Conservation (phyloP, 805 yeast species). For the Wickerhamomyces chambardii region DNA sequence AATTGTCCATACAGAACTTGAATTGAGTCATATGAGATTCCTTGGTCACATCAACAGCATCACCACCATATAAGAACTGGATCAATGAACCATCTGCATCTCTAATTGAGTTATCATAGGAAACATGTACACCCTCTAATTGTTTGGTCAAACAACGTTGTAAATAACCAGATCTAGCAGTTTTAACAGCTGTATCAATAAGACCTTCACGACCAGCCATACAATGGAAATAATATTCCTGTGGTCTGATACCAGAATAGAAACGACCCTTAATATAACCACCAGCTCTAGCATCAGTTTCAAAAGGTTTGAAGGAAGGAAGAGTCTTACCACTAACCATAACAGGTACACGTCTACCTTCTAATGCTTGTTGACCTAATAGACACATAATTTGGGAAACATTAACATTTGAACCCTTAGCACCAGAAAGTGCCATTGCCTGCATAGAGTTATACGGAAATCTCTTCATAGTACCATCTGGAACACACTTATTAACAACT, state of each 20-base stretch:
- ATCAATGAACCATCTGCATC: conserved; percentile 91
- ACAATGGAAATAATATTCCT: conserved; percentile 98
- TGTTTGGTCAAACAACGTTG: conserved; percentile 98
- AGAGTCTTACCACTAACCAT: conserved; percentile 98
- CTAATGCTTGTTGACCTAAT: conserved; percentile 97
- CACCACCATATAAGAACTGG: conserved; percentile 97
- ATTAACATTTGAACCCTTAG: conserved; percentile 97
- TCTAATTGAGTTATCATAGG: conserved; percentile 92
- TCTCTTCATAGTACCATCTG: conserved; percentile 90
- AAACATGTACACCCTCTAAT: conserved; percentile 91
- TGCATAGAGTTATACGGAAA: conserved; percentile 98
- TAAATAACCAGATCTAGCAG: conserved; percentile 95
- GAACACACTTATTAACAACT: conserved; percentile 91
- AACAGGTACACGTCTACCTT: conserved; percentile 98
- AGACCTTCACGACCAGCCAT: conserved; percentile 99
- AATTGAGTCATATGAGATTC: conserved; percentile 93
- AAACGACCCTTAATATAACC: conserved; percentile 96
- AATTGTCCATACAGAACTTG: conserved; percentile 87
- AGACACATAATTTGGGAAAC: conserved; percentile 99
- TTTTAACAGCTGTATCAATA: conserved; percentile 98
- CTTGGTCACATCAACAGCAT: conserved; percentile 87
- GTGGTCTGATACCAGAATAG: conserved; percentile 96
- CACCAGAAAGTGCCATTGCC: conserved; percentile 98
- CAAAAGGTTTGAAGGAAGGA: conserved; percentile 94
- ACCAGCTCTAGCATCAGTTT: conserved; percentile 97